Base-by-base conservation (phyloP, 83 land plant species). In the Picea abies region DNA sequence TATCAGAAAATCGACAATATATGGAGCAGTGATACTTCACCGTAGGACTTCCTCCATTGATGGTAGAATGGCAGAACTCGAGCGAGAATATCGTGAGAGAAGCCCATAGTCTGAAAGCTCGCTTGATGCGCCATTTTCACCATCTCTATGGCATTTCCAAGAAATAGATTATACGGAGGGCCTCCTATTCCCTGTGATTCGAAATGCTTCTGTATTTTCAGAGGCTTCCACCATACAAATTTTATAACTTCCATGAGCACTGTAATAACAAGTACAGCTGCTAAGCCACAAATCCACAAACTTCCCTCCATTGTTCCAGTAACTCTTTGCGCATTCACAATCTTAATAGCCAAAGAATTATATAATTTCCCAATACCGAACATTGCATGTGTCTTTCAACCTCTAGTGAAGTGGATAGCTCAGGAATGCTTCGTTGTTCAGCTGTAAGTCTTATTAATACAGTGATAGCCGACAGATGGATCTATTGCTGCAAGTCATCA, bases 41-140 rank as follows among this genome's bases (percentile, higher is more conserved):
- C 96, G 79, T 94, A 91, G 78, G 90, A 87, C 82, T 91, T 90
- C 84, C 87, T 91, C 96, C 94, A 94, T 25, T 91, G 94, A 73
- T 88, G 90, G 78, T 90, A 90, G 85, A 91, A 90, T 52, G 96
- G 67, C 49, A 94, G 90, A 67, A 91, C 94, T 84, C 94, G 78
- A 19, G 92, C 94, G 35, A 90, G 88, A 49, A 91, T 88, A 80
- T 90, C 90, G 85, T 94, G 96, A 44, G 92, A 91, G 64, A 81
- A 47, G 65, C 87, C 90, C 86, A 94, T 88, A 58, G 91, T 88
- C 7, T 84, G 85, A 49, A 92, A 84, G 6, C 92, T 84, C 39
- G 92, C 96, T 20, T 94, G 86, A 47, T 86, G 29, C 89, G 85
- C 88, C 70, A 91, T 37, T 32, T 82, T 66, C 25, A 87, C 88